Base-by-base conservation (phyloP, 331 rosid genomes). In the Erythrophleum ivorense region DNA sequence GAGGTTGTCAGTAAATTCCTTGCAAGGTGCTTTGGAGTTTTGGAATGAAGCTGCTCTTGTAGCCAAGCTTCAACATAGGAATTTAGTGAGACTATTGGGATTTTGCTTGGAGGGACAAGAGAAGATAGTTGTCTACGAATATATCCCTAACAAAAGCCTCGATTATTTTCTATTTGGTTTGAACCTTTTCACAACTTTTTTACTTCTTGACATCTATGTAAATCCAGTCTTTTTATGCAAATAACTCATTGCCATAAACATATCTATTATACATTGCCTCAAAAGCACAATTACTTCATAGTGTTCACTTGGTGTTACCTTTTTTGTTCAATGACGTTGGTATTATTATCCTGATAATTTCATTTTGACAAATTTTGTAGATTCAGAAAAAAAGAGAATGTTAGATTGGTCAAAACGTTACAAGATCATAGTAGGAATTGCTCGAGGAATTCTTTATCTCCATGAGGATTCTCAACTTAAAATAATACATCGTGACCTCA, bases 11-110 rank as follows among this genome's bases (percentile, higher is more conserved):
- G 52, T 69, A 24, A 73, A 72, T 24, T 85, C 89, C 0, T 9
- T 43, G 8, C 89, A 87, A 50, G 92, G 91, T 54, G 67, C 53
- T 13, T 8, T 12, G 13, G 87, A 85, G 60, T 87, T 89, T 3
- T 83, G 65, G 75, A 85, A 89, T n/a, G 90, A 89, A 21, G 83
- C 55, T 9, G 33, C 38, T 14, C 63, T 89, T 67, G 79, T 85
- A 2, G 83, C 84, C 53, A 81, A 83, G 41, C 88, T 90, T 82
- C 91, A 88, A 36, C 91, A 88, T 9, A 65, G 87, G 78, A 90
- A 90, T 72, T 70, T 88, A 2, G 91, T 88, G 14, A 84, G 81
- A 55, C 78, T 90, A 4, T 53, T 85, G 52, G 81, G 84, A 52
- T 88, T 86, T 52, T 84, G 85, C 75, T 62, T 84, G 77, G 80